Base-by-base conservation (phyloP, 2,329 filamentous ascomycete genomes). In the Amesomyces nigricolor region DNA sequence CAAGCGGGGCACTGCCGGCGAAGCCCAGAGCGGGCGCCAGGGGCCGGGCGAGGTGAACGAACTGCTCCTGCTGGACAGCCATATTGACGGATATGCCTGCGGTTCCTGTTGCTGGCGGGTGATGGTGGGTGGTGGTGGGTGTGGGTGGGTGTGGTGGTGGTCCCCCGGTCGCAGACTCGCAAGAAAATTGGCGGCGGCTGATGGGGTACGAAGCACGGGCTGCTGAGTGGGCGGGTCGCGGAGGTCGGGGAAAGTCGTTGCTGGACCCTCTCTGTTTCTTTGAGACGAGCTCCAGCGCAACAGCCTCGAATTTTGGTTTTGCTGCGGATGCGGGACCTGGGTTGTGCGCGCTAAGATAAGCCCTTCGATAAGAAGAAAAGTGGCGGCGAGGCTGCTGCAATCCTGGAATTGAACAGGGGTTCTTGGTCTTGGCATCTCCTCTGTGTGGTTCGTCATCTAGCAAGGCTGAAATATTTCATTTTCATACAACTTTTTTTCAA, bases 11-110 rank as follows among this genome's bases (percentile, higher is more conserved):
- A 72, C 91, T 92, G 66, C 87, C 91, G 68, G 87, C 85, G 69
- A 88, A 84, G 71, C 88, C 88, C 66, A 91, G 79, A 58, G 83
- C 78, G 61, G 91, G 90, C 72, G 90, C 91, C 69, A 97, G 80
- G 68, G 94, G 94, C 73, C 94, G 86, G 70, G 92, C 87, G 64
- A 99, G 87, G 74, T 99, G 94, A 68, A 97, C 85, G 79, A 96
- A 97, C 62, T 88, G 87, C 73, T 92, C 88, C 67, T 83, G 80
- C 72, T 85, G 78, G 69, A 82, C 78, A 73, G 89, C 87, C 91
- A 95, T 96, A 75, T 68, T 91, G 81, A 74, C 75, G 16, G 54
- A 52, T 45, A 39, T 57, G 59, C 59, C 53, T 62, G 59, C 22
- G 22, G 22, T 43, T 50, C 57, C 52, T 54, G 61, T 57, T 62